Conservation (phyloP, 192 early-diverging fungal genomes). For the Jimgerdemannia flammicorona region DNA sequence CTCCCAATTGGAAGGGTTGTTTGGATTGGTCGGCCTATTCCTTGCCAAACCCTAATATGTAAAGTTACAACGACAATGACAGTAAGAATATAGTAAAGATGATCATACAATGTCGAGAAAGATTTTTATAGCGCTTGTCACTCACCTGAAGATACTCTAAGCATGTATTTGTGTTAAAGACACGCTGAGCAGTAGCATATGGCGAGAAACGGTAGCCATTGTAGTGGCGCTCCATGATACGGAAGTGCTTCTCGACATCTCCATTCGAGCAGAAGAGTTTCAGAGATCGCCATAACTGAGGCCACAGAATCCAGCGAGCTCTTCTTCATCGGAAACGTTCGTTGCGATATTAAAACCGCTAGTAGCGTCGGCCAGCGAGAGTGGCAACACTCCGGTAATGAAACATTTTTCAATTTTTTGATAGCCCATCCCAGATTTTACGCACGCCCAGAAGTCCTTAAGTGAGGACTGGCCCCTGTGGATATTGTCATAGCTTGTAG, state of each 20-base stretch:
- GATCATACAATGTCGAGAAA: no score
- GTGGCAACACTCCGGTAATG: conserved; percentile 31
- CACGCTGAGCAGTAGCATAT: conserved; percentile 15
- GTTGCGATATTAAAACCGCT: conserved; percentile 31
- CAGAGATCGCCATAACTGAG: conserved; percentile 24
- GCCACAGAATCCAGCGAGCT: conserved; percentile 22
- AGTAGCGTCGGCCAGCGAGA: conserved; percentile 28
- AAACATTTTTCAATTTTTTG: conserved; percentile 27
- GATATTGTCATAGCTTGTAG: conserved; percentile 6
- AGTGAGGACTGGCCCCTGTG: conserved; percentile 14
- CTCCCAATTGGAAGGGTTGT: conserved; percentile 24
- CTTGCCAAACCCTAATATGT: no score
- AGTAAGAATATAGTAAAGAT: no score
- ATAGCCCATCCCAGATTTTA: conserved; percentile 22
- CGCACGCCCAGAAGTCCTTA: conserved; percentile 30
- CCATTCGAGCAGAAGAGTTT: not conserved
- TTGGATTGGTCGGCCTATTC: conserved; percentile 22
- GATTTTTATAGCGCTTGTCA: no score
- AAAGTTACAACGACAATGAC: no score
- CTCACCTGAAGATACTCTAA: conserved; percentile 31
- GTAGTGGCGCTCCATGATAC: conserved; percentile 26
- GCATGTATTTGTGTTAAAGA: conserved; percentile 28
- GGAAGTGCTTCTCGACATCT: conserved; percentile 24
- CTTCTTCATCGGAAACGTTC: conserved; percentile 20
- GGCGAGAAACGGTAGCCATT: conserved; percentile 26